Evolutionary conservation across 768 basidiomycete species (phyloP), one percentile per base, ranked within the genome.

Genomic region (Naganishia randhawae): DNA sequence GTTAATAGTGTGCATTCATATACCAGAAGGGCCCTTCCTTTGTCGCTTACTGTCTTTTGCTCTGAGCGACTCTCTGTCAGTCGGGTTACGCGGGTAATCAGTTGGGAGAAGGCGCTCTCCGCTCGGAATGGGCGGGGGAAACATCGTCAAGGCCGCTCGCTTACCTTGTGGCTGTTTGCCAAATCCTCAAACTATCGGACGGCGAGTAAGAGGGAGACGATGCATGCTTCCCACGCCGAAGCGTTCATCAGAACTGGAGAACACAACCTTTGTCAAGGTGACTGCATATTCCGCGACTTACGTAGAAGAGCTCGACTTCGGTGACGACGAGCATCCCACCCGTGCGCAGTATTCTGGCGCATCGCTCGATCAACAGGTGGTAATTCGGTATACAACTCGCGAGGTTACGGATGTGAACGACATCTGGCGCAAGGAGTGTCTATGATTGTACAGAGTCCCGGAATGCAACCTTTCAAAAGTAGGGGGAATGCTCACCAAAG

Each of bases 371-470:
- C 27, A 79, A 50, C 7, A 54, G 39, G 8, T 54, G 32, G 55
- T 78, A 79, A 27, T 68, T 54, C 17, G 73, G 69, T 27, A 76
- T 71, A 3, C 70, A 63, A 25, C 73, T 71, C 9, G 71, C 32
- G 2, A 78, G 35, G 25, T 65, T 65, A 61, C 73, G 69, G 61
- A 79, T 73, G 51, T 79, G 78, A n/a, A 79, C 76, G 68, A 77
- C 55, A 50, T 79, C 78, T 78, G 54, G n/a, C 19, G 7, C 9
- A 25, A 22, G 14, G 33, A 33, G n/a, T 16, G n/a, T n/a, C n/a
- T 37, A 13, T 8, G 31, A 17, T 27, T 31, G 32, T n/a, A n/a
- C n/a, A n/a, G n/a, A 27, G 7, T 22, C 22, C 17, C 17, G 17
- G 1, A 33, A 42, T 4, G 16, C 17, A 13, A 50, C 17, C 13